A percentile compares a stretch with the other conserved stretches of the same genome.
These are phyloP conservation scores for Phytophthora litchii DNA, from an alignment of 352 stramenopile species.

Conservation along the genomic window DNA sequence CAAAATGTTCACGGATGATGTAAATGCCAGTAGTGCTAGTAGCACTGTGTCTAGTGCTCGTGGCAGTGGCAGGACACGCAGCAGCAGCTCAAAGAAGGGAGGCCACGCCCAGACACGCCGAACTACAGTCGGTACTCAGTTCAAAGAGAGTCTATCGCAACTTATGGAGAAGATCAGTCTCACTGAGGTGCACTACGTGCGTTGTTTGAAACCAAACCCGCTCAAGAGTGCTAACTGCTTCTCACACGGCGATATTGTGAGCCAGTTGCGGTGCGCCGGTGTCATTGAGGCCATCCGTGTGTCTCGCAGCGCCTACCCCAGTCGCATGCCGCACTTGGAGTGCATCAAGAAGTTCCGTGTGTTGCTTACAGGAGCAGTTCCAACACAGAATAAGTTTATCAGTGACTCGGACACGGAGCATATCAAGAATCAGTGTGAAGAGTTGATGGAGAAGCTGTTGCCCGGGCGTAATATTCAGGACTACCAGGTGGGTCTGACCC, in stretches of 20 bases:
- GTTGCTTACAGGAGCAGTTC: constrained; percentile 37
- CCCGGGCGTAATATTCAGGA: constrained; percentile 78
- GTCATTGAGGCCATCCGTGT: constrained; percentile 90
- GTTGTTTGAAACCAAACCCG: constrained; percentile 84
- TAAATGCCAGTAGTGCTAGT: constrained; percentile 32
- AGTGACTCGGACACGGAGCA: constrained; percentile 56
- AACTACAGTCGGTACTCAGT: constrained; percentile 84
- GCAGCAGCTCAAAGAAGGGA: constrained; percentile 48
- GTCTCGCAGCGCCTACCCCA: constrained; percentile 85
- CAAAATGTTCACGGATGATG: constrained; percentile 72
- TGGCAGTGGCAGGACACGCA: constrained; percentile 22
- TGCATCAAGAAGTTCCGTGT: constrained; percentile 86
- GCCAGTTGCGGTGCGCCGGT: constrained; percentile 81
- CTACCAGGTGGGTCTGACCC: constrained; percentile 85
- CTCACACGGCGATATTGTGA: constrained; percentile 76
- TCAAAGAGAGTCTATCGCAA: constrained; percentile 82
- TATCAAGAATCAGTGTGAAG: constrained; percentile 63
- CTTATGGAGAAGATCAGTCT: constrained; percentile 89
- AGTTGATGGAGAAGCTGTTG: constrained; percentile 72
- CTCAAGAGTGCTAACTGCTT: constrained; percentile 80
- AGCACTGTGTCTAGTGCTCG: constrained; percentile 12
- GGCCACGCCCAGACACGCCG: constrained; percentile 63
- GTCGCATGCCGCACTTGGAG: constrained; percentile 74
- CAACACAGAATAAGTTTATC: constrained; percentile 37
- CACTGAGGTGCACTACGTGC: constrained; percentile 88